These are phyloP conservation scores for Termitomyces sp. DNA, from an alignment of 768 basidiomycete species.

Conservation along the genomic window DNA sequence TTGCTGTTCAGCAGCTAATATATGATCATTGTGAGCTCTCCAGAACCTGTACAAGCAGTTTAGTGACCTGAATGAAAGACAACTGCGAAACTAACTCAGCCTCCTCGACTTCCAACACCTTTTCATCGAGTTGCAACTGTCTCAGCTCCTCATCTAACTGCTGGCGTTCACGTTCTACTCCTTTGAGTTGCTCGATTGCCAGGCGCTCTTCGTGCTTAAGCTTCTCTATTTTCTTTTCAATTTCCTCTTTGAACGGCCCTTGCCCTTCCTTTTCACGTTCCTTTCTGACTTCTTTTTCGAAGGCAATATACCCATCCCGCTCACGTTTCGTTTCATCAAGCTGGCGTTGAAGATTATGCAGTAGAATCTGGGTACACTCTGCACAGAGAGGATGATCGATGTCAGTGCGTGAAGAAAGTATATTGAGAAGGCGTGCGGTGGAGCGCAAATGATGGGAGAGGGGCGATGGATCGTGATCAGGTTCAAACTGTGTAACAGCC, in stretches of 20 bases:
- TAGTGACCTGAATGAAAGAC: neutral
- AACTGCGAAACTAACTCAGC: conserved; percentile 56
- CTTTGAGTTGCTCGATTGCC: conserved; percentile 73
- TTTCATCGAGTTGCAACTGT: conserved; percentile 75
- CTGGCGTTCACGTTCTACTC: conserved; percentile 73
- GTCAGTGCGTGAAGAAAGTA: conserved; percentile 73
- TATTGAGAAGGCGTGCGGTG: conserved; percentile 70
- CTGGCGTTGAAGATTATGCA: conserved; percentile 71
- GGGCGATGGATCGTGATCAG: conserved; percentile 65
- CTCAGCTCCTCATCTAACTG: conserved; percentile 73
- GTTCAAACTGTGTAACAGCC: conserved; percentile 38
- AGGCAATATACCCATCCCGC: conserved; percentile 89
- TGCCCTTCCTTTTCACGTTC: conserved; percentile 74
- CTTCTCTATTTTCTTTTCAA: conserved; percentile 70
- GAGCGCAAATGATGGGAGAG: conserved; percentile 78
- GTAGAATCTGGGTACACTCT: conserved; percentile 86
- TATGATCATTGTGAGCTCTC: conserved; percentile 73
- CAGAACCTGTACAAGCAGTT: conserved; percentile 61
- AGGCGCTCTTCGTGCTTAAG: conserved; percentile 64
- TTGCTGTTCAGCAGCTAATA: conserved; percentile 64
- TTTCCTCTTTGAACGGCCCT: conserved; percentile 59
- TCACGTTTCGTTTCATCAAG: conserved; percentile 91
- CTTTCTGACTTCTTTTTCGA: conserved; percentile 83
- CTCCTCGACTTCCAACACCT: conserved; percentile 77
- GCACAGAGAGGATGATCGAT: conserved; percentile 94